Percentiles rank a stretch among this genome's conserved stretches.
These are phyloP conservation scores for Talaromyces wortmannii DNA, from an alignment of 495 filamentous ascomycete genomes.

Conservation along the genomic window DNA sequence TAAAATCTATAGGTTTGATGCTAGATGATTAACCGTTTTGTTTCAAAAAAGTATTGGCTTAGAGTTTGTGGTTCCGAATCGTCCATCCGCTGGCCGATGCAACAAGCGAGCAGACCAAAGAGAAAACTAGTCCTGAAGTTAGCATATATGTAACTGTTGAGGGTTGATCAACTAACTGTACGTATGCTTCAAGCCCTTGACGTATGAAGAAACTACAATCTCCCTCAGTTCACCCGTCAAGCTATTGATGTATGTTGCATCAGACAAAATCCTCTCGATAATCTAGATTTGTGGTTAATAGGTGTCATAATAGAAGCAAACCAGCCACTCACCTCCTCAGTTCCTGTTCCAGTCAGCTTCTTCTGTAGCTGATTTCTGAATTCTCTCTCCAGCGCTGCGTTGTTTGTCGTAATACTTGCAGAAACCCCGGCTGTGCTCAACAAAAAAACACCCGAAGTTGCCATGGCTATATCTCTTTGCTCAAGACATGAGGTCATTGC, in stretches of 20 bases:
- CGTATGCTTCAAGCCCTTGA: conserved; percentile 26
- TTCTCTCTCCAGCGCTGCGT: conserved; percentile 28
- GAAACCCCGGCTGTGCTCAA: conserved; percentile 43
- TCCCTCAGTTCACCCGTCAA: conserved; percentile 22
- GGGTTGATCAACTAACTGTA: conserved; percentile 19
- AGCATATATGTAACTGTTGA: not conserved
- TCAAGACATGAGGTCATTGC: conserved; percentile 47
- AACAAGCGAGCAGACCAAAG: conserved; percentile 18
- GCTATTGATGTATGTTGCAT: conserved; percentile 26
- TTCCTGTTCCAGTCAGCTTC: conserved; percentile 18
- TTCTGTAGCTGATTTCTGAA: conserved; percentile 23
- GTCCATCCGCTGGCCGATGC: conserved; percentile 20
- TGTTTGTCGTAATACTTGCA: conserved; percentile 42
- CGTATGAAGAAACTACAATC: conserved; percentile 26
- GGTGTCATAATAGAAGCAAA: not conserved
- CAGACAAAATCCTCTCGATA: conserved; percentile 26
- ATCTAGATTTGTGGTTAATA: conserved; percentile 15
- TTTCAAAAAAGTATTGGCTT: not conserved
- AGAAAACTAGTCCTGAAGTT: conserved; percentile 15
- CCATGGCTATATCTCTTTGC: conserved; percentile 45
- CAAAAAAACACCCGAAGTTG: conserved; percentile 47
- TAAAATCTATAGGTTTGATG: not conserved
- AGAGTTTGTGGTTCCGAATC: conserved; percentile 23
- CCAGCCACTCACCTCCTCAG: conserved; percentile 14
- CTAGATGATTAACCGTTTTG: no score